Evolutionary conservation across 208 protist genomes (phyloP).

Genomic region (Leishmania braziliensis): DNA sequence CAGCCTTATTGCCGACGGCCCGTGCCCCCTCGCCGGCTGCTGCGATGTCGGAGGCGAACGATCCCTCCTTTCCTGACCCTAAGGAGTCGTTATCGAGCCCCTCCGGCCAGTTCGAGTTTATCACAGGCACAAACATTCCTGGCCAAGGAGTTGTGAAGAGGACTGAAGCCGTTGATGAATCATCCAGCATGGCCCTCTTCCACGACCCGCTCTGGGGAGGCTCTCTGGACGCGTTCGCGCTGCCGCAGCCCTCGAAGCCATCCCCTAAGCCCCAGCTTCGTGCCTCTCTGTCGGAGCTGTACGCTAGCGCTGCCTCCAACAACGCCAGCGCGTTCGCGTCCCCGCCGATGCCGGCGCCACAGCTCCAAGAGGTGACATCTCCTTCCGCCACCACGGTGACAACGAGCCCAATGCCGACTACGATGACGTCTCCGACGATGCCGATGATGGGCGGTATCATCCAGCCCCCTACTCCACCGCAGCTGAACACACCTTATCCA

Average conservation of each 20-base stretch:
- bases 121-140: constrained; percentile 74
- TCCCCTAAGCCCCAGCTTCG: constrained; percentile 20
- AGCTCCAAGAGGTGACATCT: neutral
- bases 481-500: constrained; percentile 14
- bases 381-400: constrained; percentile 6
- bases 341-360: neutral
- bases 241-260: constrained; percentile 8
- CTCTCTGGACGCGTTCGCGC: constrained; percentile 21
- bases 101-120: constrained; percentile 59
- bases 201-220: constrained; percentile 81
- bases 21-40: neutral
- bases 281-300: constrained; percentile 21
- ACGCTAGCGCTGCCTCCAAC: constrained; percentile 13
- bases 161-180: constrained; percentile 5
- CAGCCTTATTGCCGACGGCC: neutral
- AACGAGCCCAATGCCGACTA: constrained; percentile 11
- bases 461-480: neutral
- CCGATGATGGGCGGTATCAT: constrained; percentile 18
- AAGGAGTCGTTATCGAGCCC: constrained; percentile 17
- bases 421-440: constrained; percentile 6
- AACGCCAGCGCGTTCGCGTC: neutral
- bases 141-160: constrained; percentile 39
- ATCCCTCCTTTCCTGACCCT: constrained; percentile 24
- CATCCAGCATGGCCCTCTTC: constrained; percentile 65
- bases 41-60: constrained; percentile 9